A percentile compares a stretch with the other conserved stretches of the same genome.
These are phyloP conservation scores for Solanum tarijense DNA, from an alignment of 257 asterid genomes.

Conservation along the genomic window DNA sequence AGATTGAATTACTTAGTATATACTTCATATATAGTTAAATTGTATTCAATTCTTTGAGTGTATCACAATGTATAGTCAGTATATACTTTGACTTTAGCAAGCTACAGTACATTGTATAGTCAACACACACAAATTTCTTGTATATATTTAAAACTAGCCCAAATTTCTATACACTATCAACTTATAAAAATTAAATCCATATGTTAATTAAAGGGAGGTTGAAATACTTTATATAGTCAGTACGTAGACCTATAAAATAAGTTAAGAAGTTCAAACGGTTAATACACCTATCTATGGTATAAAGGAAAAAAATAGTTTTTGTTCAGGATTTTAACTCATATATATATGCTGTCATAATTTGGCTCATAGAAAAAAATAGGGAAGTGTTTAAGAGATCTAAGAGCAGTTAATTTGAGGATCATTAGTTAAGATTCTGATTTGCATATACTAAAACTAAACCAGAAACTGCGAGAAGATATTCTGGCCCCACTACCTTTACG, in stretches of 20 bases:
- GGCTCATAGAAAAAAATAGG: background rate
- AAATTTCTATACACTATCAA: too few relatives aligned
- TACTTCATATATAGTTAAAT: too few relatives aligned
- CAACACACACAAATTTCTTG: too few relatives aligned
- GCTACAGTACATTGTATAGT: too few relatives aligned
- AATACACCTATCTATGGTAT: background rate
- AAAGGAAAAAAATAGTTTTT: background rate
- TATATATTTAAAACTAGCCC: too few relatives aligned
- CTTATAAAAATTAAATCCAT: background rate
- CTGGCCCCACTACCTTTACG: slow-evolving; percentile 10
- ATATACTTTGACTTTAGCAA: too few relatives aligned
- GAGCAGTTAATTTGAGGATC: slow-evolving; percentile 30
- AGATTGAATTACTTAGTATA: too few relatives aligned
- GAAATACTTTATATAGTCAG: too few relatives aligned
- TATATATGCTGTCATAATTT: background rate
- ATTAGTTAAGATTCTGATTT: slow-evolving; percentile 36
- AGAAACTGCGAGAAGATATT: slow-evolving; percentile 16
- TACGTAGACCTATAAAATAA: too few relatives aligned
- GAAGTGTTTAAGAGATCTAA: background rate
- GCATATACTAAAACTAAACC: background rate
- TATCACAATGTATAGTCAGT: too few relatives aligned
- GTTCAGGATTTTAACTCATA: background rate
- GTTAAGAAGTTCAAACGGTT: background rate
- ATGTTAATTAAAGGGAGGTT: background rate
- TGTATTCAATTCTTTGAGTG: too few relatives aligned